phyloP scores from a whole-genome alignment of 371 early-diverging fungal genomes.

The Apophysomyces ossiformis region DNA sequence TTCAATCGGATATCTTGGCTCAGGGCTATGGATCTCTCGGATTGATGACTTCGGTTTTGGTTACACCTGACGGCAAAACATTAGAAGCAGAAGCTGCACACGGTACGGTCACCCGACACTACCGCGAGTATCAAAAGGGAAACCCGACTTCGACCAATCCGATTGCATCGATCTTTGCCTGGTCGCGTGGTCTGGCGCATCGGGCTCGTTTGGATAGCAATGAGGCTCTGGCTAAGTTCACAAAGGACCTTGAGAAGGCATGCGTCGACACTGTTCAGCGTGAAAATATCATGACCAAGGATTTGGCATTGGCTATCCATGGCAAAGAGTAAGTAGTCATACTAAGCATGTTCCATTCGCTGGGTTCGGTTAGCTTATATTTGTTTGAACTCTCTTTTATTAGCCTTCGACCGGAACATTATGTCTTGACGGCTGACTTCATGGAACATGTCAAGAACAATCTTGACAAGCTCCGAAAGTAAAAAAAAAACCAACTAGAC shows the following conservation, averaged over 20 bases:
- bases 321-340: slow-evolving; percentile 62
- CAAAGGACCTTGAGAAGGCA: slow-evolving; percentile 77
- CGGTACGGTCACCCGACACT: slow-evolving; percentile 95
- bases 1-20: slow-evolving; percentile 91
- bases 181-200: slow-evolving; percentile 92
- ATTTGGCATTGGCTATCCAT: slow-evolving; percentile 89
- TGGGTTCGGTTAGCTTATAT: background rate
- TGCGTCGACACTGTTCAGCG: slow-evolving; percentile 83
- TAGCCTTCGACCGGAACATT: slow-evolving; percentile 69
- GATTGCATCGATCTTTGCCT: slow-evolving; percentile 93
- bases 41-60: slow-evolving; percentile 91
- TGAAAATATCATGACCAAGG: slow-evolving; percentile 91
- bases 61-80: slow-evolving; percentile 90
- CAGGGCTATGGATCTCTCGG: slow-evolving; percentile 90
- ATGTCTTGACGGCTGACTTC: slow-evolving; percentile 81
- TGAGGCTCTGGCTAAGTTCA: slow-evolving; percentile 68
- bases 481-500: background rate
- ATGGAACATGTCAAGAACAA: slow-evolving; percentile 74
- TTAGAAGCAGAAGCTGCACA: slow-evolving; percentile 95
- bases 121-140: slow-evolving; percentile 93
- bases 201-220: slow-evolving; percentile 89
- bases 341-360: background rate
- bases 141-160: slow-evolving; percentile 90
- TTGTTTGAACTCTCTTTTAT: slow-evolving; percentile 15
- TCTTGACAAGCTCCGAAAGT: slow-evolving; percentile 52